Percentiles rank a stretch among this genome's conserved stretches.
These are phyloP conservation scores for Globisporangium rhizosaccharum DNA, from an alignment of 352 stramenopile species.

Conservation along the genomic window DNA sequence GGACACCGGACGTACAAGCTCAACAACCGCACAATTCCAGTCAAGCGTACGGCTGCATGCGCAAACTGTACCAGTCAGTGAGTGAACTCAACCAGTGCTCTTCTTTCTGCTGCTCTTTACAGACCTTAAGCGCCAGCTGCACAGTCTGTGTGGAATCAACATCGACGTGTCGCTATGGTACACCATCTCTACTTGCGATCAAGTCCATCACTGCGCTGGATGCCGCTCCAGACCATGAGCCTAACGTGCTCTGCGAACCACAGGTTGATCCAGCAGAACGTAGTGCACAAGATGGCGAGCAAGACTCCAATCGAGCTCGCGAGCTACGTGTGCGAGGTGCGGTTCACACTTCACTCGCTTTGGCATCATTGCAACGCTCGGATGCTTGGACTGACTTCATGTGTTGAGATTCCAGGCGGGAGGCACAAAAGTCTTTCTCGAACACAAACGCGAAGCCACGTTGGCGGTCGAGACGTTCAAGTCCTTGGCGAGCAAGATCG, in stretches of 20 bases:
- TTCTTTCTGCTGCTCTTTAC: not conserved
- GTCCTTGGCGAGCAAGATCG: slow-evolving; percentile 6
- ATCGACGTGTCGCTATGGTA: slow-evolving; percentile 38
- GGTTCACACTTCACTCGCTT: not conserved
- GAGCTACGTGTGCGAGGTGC: slow-evolving; percentile 32
- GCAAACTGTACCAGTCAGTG: not conserved
- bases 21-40: slow-evolving; percentile 29
- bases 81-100: not conserved
- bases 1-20: slow-evolving; percentile 29
- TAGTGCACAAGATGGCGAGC: slow-evolving; percentile 20
- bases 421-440: slow-evolving; percentile 35
- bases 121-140: slow-evolving; percentile 39
- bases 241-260: not conserved
- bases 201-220: not conserved
- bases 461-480: slow-evolving; percentile 11
- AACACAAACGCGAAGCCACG: slow-evolving; percentile 27
- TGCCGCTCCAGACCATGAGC: not conserved
- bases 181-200: not conserved
- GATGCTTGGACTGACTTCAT: not conserved
- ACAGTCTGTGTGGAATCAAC: slow-evolving; percentile 30
- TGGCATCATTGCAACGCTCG: not conserved
- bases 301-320: slow-evolving; percentile 27
- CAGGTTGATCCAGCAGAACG: slow-evolving; percentile 37
- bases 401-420: slow-evolving; percentile 9
- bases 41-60: slow-evolving; percentile 23